Conservation (phyloP, 1,139 yeast genomes). For the Wickerhamomyces sp. region DNA sequence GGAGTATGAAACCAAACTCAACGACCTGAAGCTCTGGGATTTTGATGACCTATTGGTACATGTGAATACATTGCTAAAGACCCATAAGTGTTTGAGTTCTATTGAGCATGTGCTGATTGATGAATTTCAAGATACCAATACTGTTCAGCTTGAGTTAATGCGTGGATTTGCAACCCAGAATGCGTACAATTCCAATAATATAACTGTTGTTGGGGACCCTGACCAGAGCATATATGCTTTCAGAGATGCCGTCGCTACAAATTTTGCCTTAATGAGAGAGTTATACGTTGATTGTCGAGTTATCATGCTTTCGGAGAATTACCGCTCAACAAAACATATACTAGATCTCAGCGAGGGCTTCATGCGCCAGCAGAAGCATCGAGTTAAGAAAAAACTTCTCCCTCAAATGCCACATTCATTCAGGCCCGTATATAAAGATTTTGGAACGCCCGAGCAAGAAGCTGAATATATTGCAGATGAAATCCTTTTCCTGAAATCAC, state of each 20-base stretch:
- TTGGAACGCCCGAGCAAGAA: slow-evolving; percentile 43
- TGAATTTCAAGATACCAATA: slow-evolving; percentile 91
- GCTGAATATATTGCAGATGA: slow-evolving; percentile 56
- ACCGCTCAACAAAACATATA: slow-evolving; percentile 72
- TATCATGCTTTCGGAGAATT: slow-evolving; percentile 60
- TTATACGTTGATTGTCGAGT: slow-evolving; percentile 36
- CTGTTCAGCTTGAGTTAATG: slow-evolving; percentile 67
- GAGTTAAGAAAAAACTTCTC: slow-evolving; percentile 39
- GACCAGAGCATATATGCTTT: slow-evolving; percentile 93
- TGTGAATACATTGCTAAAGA: slow-evolving; percentile 45
- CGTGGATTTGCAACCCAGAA: slow-evolving; percentile 46
- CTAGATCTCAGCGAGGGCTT: slow-evolving; percentile 59
- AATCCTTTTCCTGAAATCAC: slow-evolving; percentile 38
- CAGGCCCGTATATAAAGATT: slow-evolving; percentile 43
- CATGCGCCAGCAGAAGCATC: slow-evolving; percentile 54
- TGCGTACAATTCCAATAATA: slow-evolving; percentile 34
- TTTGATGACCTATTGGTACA: slow-evolving; percentile 77
- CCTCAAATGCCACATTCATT: slow-evolving; percentile 41
- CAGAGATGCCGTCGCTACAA: slow-evolving; percentile 70
- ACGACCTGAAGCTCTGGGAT: slow-evolving; percentile 45
- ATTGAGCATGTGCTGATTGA: slow-evolving; percentile 78
- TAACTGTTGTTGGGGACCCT: slow-evolving; percentile 93
- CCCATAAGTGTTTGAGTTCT: slow-evolving; percentile 42
- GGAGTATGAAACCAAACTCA: slow-evolving; percentile 47
- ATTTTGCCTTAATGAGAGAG: slow-evolving; percentile 55